These are phyloP conservation scores for Phytophthora tubulina DNA, from an alignment of 352 stramenopile species.

Conservation along the genomic window DNA sequence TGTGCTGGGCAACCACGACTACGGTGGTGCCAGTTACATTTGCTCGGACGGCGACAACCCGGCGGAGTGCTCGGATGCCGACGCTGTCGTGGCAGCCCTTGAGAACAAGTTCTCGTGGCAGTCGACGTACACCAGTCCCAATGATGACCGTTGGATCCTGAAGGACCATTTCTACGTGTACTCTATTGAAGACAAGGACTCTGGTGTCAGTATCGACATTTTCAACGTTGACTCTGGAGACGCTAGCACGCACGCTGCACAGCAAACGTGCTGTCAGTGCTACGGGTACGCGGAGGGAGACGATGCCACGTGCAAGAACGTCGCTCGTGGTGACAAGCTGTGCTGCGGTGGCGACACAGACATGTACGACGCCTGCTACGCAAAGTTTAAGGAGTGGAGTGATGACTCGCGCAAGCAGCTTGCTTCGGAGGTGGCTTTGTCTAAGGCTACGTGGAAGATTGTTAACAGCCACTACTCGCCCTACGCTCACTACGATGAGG, in stretches of 20 bases:
- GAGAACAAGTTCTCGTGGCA: slow-evolving; percentile 62
- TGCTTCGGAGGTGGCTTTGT: slow-evolving; percentile 48
- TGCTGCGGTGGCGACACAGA: slow-evolving; percentile 48
- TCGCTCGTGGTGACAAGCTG: slow-evolving; percentile 50
- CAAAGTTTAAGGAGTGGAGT: slow-evolving; percentile 55
- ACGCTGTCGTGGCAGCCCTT: slow-evolving; percentile 37
- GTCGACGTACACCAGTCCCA: slow-evolving; percentile 55
- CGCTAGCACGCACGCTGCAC: slow-evolving; percentile 55
- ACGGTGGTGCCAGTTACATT: slow-evolving; percentile 68
- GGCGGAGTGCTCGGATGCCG: slow-evolving; percentile 37
- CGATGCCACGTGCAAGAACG: slow-evolving; percentile 52
- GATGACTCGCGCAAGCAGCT: slow-evolving; percentile 60
- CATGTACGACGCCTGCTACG: slow-evolving; percentile 55
- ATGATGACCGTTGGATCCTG: slow-evolving; percentile 64
- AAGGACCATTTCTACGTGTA: slow-evolving; percentile 72
- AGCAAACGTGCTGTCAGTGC: slow-evolving; percentile 69
- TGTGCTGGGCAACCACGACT: slow-evolving; percentile 80
- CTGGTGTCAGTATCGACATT: slow-evolving; percentile 61
- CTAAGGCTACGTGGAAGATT: slow-evolving; percentile 71
- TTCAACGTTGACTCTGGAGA: slow-evolving; percentile 74
- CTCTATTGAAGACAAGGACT: slow-evolving; percentile 49
- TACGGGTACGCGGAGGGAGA: slow-evolving; percentile 61
- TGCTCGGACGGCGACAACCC: slow-evolving; percentile 50
- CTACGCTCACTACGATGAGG: slow-evolving; percentile 57
- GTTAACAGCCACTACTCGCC: slow-evolving; percentile 73